Conservation (phyloP, 148 eudicot genomes). For the Diospyros kaki region DNA sequence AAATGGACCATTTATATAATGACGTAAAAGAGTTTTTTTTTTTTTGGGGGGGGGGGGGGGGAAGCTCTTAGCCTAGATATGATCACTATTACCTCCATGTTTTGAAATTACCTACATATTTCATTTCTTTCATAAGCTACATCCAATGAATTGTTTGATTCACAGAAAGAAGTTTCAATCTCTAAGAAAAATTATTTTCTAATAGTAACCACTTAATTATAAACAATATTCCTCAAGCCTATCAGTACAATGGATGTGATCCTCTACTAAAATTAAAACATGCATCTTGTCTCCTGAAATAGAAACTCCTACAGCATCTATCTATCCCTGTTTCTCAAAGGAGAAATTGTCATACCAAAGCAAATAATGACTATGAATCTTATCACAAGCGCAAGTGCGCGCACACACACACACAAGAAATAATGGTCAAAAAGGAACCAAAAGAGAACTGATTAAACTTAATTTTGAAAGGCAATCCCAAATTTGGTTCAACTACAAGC, state of each 20-base stretch:
- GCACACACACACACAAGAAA: neutral
- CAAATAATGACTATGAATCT: neutral
- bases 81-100: too few species aligned
- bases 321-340: neutral
- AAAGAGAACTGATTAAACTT: neutral
- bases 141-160: too few species aligned
- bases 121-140: too few species aligned
- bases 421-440: constrained; percentile 1
- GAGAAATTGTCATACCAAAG: neutral
- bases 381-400: neutral
- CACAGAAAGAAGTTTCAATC: too few species aligned
- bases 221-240: neutral
- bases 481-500: neutral
- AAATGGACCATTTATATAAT: too few species aligned
- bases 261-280: neutral
- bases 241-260: neutral
- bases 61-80: too few species aligned
- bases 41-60: too few species aligned
- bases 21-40: too few species aligned
- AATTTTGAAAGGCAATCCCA: neutral
- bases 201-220: too few species aligned
- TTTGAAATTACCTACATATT: too few species aligned
- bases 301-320: neutral
- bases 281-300: neutral
- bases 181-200: too few species aligned